Conservation (phyloP, 108 stramenopile genomes). For the Stephanodiscus triporus region DNA sequence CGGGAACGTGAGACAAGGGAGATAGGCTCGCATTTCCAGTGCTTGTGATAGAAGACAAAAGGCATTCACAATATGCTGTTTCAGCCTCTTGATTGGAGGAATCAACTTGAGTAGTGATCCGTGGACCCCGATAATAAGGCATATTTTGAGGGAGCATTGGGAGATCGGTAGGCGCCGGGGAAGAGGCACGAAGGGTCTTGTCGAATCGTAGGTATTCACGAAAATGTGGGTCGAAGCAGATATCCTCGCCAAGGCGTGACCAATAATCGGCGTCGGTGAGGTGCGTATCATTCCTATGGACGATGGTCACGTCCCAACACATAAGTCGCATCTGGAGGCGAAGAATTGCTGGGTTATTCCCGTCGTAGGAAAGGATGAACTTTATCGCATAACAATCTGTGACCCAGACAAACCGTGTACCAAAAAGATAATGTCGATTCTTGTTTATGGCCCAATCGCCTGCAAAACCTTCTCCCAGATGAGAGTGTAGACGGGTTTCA, state of each 20-base stretch:
- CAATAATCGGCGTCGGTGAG: background rate
- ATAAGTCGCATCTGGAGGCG: too few relatives aligned
- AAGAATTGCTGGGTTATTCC: too few relatives aligned
- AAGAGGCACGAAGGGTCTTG: too few relatives aligned
- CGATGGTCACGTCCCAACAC: too few relatives aligned
- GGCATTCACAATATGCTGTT: background rate
- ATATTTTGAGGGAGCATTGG: slow-evolving; percentile 2
- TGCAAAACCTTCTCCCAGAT: background rate
- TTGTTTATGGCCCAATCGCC: too few relatives aligned
- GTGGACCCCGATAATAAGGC: background rate
- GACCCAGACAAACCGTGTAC: background rate
- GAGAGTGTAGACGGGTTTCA: too few relatives aligned
- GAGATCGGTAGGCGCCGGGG: background rate
- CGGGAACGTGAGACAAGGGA: background rate
- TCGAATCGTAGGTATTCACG: too few relatives aligned
- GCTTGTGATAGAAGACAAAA: background rate
- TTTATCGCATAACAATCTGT: too few relatives aligned
- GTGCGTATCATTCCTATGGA: too few relatives aligned
- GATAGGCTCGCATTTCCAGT: background rate
- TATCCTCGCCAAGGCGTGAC: background rate
- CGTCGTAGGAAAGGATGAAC: background rate
- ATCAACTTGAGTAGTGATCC: background rate
- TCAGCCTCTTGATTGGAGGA: background rate
- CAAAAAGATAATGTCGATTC: background rate
- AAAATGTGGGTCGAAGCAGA: background rate